Base-by-base conservation (phyloP, 163 green algal genomes). In the Dunaliella salina region DNA sequence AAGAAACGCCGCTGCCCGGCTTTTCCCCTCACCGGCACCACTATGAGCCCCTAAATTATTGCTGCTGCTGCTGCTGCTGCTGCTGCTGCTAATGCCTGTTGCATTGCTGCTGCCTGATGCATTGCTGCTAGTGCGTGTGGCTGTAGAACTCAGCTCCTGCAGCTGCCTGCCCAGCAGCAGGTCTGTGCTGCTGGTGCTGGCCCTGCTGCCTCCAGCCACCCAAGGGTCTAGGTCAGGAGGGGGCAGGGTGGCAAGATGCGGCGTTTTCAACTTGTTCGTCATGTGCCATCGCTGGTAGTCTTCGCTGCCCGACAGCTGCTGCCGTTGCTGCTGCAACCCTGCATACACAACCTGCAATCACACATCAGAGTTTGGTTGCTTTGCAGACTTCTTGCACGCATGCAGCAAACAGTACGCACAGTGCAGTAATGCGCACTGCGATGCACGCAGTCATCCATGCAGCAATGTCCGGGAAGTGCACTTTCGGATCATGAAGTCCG, bases 1-100 rank as follows among this genome's bases (percentile, higher is more conserved):
- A 4, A 84, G 80, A 40, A 84, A 84, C 69, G 80, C 80, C 75
- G 80, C 80, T 26, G 35, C 75, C 25, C 75, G 75, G 32, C 32
- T 82, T n/a, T 50, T 82, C 12, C 75, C 29, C 13, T 82, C 33
- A 11, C 22, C 26, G 1, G 45, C 75, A 11, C 30, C 30, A 40
- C 29, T 26, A 1, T 29, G 13, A 29, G 22, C 11, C 1, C 63
- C 63, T 5, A 26, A 5, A 12, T 12, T 75, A 12, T 12, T 75
- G 22, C 22, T 29, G 24, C 24, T 29, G 24, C 63, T 75, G 22
- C 1, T 75, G 63, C 63, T 75, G 22, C 22, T 3, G 11, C 63
- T 29, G 63, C 63, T 69, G 57, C 57, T 57, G 32, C 35, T 57
- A 8, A 50, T 8, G 3, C 40, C 40, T 15, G 40, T 15, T 15